A percentile compares a stretch with the other conserved stretches of the same genome.
Evolutionary conservation across 2,329 filamentous ascomycete species (phyloP).

Genomic region (Curvularia spicifera): DNA sequence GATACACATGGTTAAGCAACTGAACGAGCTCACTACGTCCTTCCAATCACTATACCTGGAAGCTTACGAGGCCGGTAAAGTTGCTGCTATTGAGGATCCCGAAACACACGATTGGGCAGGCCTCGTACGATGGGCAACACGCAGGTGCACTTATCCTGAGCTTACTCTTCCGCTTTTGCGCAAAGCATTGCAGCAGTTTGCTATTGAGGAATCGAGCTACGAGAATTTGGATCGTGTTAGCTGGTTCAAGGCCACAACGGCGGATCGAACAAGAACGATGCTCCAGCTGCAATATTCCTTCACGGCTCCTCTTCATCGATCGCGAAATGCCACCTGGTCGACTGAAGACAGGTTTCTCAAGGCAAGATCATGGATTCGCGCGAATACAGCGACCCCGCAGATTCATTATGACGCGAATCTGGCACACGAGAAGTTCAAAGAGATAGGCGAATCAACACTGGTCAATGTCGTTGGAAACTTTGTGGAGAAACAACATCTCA

Average conservation of each 20-base stretch:
- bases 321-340: constrained; percentile 5
- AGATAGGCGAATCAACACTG: constrained; percentile 43
- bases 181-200: constrained; percentile 30
- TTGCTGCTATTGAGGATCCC: constrained; percentile 67
- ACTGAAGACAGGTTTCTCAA: constrained; percentile 26
- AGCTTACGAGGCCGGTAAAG: constrained; percentile 68
- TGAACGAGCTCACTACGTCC: constrained; percentile 64
- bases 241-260: constrained; percentile 37
- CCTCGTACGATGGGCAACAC: constrained; percentile 71
- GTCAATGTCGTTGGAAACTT: constrained; percentile 62
- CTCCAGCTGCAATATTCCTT: constrained; percentile 35
- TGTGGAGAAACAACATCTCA: constrained; percentile 61
- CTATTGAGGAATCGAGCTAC: constrained; percentile 39
- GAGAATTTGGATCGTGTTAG: constrained; percentile 31
- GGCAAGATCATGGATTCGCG: constrained; percentile 55
- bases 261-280: constrained; percentile 33
- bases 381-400: constrained; percentile 53
- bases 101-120: constrained; percentile 71
- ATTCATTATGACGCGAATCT: constrained; percentile 47
- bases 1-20: constrained; percentile 48
- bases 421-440: constrained; percentile 52
- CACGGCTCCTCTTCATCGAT: constrained; percentile 32
- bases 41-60: constrained; percentile 71
- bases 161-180: constrained; percentile 31
- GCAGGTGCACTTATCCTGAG: constrained; percentile 47